A percentile compares a stretch with the other conserved stretches of the same genome.
Conservation (phyloP, 768 basidiomycete genomes). For the Lactifluus subvellereus region DNA sequence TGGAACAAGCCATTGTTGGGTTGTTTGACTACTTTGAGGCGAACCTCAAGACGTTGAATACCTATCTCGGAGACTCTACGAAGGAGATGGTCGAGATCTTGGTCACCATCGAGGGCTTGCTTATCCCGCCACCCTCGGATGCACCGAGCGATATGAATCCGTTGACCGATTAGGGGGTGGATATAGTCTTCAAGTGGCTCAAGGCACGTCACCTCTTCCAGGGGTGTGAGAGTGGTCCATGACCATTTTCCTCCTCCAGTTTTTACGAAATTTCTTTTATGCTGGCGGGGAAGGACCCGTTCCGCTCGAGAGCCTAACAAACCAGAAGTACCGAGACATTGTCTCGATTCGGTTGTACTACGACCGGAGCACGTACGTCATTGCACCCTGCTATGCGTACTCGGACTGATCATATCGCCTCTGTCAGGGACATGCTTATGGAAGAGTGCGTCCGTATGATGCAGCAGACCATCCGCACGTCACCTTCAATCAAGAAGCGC, state of each 20-base stretch:
- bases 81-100: conserved; percentile 92
- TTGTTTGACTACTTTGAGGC: conserved; percentile 96
- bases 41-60: conserved; percentile 87
- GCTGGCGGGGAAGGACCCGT: conserved; percentile 91
- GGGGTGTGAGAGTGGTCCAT: neutral
- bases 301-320: conserved; percentile 79
- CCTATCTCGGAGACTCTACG: conserved; percentile 74
- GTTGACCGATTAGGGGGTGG: conserved; percentile 91
- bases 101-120: conserved; percentile 73
- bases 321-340: conserved; percentile 90
- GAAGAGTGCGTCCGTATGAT: conserved; percentile 95
- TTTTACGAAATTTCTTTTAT: conserved; percentile 92
- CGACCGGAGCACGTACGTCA: conserved; percentile 83
- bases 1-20: conserved; percentile 86
- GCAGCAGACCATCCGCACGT: conserved; percentile 74
- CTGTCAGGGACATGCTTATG: conserved; percentile 68
- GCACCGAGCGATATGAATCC: conserved; percentile 85
- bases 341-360: conserved; percentile 90
- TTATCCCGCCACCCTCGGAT: conserved; percentile 88
- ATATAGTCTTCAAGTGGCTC: conserved; percentile 98
- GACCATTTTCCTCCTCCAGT: conserved; percentile 41
- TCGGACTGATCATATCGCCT: conserved; percentile 18
- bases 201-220: conserved; percentile 49
- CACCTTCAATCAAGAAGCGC: conserved; percentile 76
- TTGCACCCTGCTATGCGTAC: conserved; percentile 1